Percentiles rank a stretch among this genome's conserved stretches.
Conservation (phyloP, 1,284 basidiomycete species). For the Mycena citricolor region DNA sequence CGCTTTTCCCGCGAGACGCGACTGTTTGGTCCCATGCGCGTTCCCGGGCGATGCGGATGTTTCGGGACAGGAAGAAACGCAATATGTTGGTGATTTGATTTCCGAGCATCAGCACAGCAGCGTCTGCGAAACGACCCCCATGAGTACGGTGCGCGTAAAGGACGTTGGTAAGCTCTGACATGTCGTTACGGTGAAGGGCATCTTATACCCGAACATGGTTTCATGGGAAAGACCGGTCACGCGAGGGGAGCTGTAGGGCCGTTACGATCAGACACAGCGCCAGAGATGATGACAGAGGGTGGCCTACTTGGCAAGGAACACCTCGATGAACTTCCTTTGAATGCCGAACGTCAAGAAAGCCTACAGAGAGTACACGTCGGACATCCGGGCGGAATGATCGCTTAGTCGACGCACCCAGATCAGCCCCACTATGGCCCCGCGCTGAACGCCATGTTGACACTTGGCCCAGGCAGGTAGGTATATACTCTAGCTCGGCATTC, state of each 20-base stretch:
- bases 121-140: constrained; percentile 48
- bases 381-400: too few relatives aligned
- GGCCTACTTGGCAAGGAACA: constrained; percentile 60
- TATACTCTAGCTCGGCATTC: constrained; percentile 33
- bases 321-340: constrained; percentile 60
- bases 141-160: constrained; percentile 1
- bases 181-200: constrained; percentile 67
- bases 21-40: constrained; percentile 83
- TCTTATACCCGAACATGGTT: constrained; percentile 58
- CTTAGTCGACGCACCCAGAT: constrained; percentile 73
- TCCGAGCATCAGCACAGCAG: constrained; percentile 69
- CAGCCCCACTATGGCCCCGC: constrained; percentile 61
- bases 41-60: constrained; percentile 74
- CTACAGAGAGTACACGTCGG: too few relatives aligned
- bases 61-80: constrained; percentile 76
- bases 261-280: constrained; percentile 12
- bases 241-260: constrained; percentile 51
- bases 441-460: constrained; percentile 62
- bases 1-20: constrained; percentile 72
- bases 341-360: constrained; percentile 60
- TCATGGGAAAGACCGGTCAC: constrained; percentile 66
- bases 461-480: constrained; percentile 73
- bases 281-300: constrained; percentile 17
- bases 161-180: constrained; percentile 48
- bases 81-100: constrained; percentile 74